Conservation (phyloP, 2,329 filamentous ascomycete species). For the Talaromyces sp. region DNA sequence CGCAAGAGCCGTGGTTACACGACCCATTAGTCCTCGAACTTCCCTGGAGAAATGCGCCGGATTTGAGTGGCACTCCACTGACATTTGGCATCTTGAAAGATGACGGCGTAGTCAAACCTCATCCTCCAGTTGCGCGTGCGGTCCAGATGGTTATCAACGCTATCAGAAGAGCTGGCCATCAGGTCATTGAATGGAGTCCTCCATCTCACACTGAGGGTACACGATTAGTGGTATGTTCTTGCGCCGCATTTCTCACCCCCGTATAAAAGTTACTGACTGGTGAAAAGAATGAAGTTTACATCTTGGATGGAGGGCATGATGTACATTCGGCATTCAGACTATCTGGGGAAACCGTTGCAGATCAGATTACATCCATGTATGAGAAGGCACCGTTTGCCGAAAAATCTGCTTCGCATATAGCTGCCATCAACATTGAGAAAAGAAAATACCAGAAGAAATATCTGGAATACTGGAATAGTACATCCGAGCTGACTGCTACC, state of each 20-base stretch:
- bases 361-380: neutral
- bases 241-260: neutral
- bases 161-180: conserved; percentile 13
- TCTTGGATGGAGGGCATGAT: neutral
- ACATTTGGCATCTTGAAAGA: conserved; percentile 17
- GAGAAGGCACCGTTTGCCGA: neutral
- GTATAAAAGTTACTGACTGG: neutral
- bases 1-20: conserved; percentile 51
- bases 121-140: conserved; percentile 12
- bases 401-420: conserved; percentile 2
- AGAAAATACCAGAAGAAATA: neutral
- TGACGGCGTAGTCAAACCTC: conserved; percentile 15
- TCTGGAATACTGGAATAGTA: conserved; percentile 1
- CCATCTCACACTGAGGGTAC: conserved; percentile 23
- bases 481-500: neutral
- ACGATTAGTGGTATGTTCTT: conserved; percentile 28
- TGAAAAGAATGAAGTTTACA: neutral
- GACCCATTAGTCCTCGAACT: conserved; percentile 56
- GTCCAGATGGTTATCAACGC: conserved; percentile 26
- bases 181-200: conserved; percentile 18
- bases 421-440: conserved; percentile 1
- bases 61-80: conserved; percentile 13
- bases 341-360: neutral
- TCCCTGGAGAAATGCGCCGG: conserved; percentile 47
- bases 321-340: neutral